Percentiles rank a stretch among this genome's conserved stretches.
Conservation (phyloP, 2,329 filamentous ascomycete genomes). For the Claviceps fusiformis region DNA sequence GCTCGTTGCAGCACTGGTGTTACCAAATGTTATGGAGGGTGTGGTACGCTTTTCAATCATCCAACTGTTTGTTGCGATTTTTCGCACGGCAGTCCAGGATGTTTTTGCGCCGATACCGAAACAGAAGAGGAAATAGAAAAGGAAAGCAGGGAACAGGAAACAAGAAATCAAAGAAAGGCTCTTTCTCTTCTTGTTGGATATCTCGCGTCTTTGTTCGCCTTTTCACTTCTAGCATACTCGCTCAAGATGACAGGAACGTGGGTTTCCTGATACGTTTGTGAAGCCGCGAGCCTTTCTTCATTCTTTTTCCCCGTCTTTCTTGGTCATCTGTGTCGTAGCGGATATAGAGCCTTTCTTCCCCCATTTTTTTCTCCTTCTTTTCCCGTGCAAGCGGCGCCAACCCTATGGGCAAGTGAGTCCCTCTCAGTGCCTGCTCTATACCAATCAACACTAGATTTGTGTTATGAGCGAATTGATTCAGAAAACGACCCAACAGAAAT, state of each 20-base stretch:
- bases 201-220: background rate
- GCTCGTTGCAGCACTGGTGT: conserved; percentile 18
- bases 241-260: background rate
- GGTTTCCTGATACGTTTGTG: background rate
- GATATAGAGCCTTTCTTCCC: background rate
- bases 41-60: background rate
- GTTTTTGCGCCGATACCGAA: background rate
- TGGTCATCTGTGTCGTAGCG: background rate
- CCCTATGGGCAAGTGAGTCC: background rate
- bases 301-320: background rate
- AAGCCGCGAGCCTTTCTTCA: background rate
- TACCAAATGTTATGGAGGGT: conserved; percentile 4
- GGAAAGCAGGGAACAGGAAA: background rate
- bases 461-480: background rate
- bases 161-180: too few species aligned
- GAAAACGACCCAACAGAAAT: background rate
- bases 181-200: background rate
- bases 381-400: background rate
- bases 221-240: background rate
- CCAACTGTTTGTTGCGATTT: background rate
- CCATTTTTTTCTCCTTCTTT: background rate
- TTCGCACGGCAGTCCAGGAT: background rate
- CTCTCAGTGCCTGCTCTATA: background rate
- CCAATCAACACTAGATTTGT: background rate
- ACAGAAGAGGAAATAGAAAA: background rate